These are phyloP conservation scores for Cadophora sp. DNA, from an alignment of 2,329 filamentous ascomycete genomes.

Conservation along the genomic window DNA sequence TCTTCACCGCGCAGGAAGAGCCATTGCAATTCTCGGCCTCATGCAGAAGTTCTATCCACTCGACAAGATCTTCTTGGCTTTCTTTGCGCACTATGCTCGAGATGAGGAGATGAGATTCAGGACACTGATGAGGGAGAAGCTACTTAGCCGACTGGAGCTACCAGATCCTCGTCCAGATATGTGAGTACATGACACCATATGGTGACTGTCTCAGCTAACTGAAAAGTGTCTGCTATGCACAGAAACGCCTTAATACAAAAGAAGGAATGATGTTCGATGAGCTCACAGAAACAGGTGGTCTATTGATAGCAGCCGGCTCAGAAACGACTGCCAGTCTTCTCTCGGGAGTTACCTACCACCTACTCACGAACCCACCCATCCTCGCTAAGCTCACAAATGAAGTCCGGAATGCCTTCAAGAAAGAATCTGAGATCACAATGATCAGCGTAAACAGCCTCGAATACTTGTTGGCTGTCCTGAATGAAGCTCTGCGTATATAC, in stretches of 20 bases:
- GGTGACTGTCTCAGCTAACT: background rate
- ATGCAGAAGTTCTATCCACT: slow-evolving; percentile 17
- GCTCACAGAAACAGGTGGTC: slow-evolving; percentile 25
- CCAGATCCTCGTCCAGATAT: slow-evolving; percentile 21
- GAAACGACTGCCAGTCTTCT: slow-evolving; percentile 49
- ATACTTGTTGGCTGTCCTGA: slow-evolving; percentile 48
- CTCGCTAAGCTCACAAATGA: background rate
- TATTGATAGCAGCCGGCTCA: slow-evolving; percentile 47
- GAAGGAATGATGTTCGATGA: slow-evolving; percentile 20
- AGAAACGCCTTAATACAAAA: slow-evolving; percentile 5
- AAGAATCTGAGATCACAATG: slow-evolving; percentile 9
- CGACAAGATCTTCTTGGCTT: background rate
- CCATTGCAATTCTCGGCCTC: slow-evolving; percentile 4
- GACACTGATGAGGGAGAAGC: slow-evolving; percentile 7
- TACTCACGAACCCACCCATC: background rate
- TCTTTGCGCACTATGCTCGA: slow-evolving; percentile 9
- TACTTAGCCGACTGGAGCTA: slow-evolving; percentile 13
- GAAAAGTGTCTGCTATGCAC: background rate
- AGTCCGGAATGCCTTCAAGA: slow-evolving; percentile 3
- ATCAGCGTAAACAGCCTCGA: slow-evolving; percentile 20
- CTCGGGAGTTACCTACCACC: slow-evolving; percentile 12
- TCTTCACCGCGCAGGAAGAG: background rate
- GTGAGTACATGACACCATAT: background rate
- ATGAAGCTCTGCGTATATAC: slow-evolving; percentile 48
- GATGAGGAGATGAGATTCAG: slow-evolving; percentile 11